Evolutionary conservation across 176 grass and related monocot genomes (phyloP).

Genomic region (Sorghum bicolor): Sorghum_bicolor_NCBIv3 NC_012874.2:1933001-1933500

Average conservation of each 20-base stretch:
- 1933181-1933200: neutral
- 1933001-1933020: too few relatives aligned
- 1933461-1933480: neutral
- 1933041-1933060: neutral
- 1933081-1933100: constrained; percentile 8
- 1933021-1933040: neutral
- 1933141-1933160: neutral
- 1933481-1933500: neutral
- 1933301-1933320: neutral
- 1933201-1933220: neutral
- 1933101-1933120: neutral
- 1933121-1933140: neutral
- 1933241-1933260: neutral
- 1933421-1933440: neutral
- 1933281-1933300: neutral
- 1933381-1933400: neutral
- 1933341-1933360: neutral
- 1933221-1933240: too few relatives aligned
- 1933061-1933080: neutral
- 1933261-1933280: neutral
- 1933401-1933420: neutral
- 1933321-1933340: neutral
- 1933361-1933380: neutral
- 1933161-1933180: neutral
- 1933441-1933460: neutral